Evolutionary conservation across 306 rosid species (phyloP).

Genomic region (Sophora flavescens): DNA sequence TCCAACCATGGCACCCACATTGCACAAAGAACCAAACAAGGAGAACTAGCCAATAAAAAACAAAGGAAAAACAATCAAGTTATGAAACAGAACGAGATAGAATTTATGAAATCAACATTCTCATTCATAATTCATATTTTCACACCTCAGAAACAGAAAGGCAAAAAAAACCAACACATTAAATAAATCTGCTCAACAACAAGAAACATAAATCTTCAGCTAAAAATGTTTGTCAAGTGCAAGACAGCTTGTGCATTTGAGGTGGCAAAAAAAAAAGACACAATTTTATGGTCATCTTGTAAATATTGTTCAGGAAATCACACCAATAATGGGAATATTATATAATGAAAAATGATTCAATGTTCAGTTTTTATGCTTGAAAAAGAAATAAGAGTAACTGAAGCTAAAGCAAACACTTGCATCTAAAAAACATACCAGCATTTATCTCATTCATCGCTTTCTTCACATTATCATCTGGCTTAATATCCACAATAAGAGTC

Average conservation of each 20-base stretch:
- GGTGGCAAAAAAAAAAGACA: not conserved
- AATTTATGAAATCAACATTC: too few species aligned
- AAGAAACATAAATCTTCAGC: conserved; percentile 6
- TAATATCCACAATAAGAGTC: conserved; percentile 80
- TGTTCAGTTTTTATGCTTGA: too few species aligned
- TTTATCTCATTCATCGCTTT: conserved; percentile 92
- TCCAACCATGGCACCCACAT: too few species aligned
- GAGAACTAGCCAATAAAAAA: too few species aligned
- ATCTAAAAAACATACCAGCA: conserved; percentile 58
- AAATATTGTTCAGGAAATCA: too few species aligned
- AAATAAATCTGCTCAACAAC: not conserved
- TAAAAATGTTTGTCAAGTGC: not conserved
- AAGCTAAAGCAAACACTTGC: not conserved
- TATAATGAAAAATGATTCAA: not conserved
- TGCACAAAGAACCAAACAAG: too few species aligned
- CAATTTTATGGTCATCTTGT: not conserved
- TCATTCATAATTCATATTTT: too few species aligned
- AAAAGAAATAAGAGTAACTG: too few species aligned
- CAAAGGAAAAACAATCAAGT: too few species aligned
- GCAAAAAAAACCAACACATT: too few species aligned
- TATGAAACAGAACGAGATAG: too few species aligned
- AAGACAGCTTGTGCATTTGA: not conserved
- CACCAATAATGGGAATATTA: not conserved
- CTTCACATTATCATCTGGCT: conserved; percentile 76
- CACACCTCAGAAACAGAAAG: conserved; percentile 4